A percentile compares a stretch with the other conserved stretches of the same genome.
phyloP scores from a whole-genome alignment of 371 early-diverging fungal species.

The Amoeboaphelidium protococcarum region DNA sequence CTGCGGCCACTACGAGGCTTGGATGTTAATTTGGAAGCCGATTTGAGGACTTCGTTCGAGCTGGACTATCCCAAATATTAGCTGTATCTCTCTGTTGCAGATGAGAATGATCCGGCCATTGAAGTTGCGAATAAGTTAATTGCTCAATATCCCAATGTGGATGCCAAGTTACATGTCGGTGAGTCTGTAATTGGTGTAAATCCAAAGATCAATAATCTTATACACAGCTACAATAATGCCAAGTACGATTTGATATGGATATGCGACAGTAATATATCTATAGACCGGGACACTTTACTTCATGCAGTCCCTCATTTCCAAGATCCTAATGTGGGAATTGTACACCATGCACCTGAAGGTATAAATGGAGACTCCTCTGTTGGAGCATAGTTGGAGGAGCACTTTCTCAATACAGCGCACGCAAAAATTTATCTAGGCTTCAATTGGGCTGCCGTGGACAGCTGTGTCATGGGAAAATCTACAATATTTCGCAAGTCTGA shows the following conservation, averaged over 20 bases:
- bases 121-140: slow-evolving; percentile 35
- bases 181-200: slow-evolving; percentile 36
- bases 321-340: slow-evolving; percentile 25
- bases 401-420: slow-evolving; percentile 64
- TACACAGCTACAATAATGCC: slow-evolving; percentile 42
- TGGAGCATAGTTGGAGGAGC: slow-evolving; percentile 54
- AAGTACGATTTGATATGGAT: slow-evolving; percentile 79
- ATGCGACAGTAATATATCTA: slow-evolving; percentile 61
- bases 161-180: slow-evolving; percentile 48
- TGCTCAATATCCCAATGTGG: slow-evolving; percentile 30
- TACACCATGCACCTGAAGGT: slow-evolving; percentile 72
- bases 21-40: slow-evolving; percentile 45
- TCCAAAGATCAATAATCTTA: slow-evolving; percentile 85
- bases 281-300: slow-evolving; percentile 39
- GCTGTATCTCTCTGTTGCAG: slow-evolving; percentile 58
- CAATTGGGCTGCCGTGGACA: slow-evolving; percentile 48
- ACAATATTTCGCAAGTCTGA: slow-evolving; percentile 65
- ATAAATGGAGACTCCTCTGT: slow-evolving; percentile 27
- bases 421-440: slow-evolving; percentile 78
- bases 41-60: slow-evolving; percentile 45
- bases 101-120: slow-evolving; percentile 41
- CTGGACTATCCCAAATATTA: slow-evolving; percentile 58
- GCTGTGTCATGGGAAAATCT: slow-evolving; percentile 80
- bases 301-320: slow-evolving; percentile 26
- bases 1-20: slow-evolving; percentile 73